These are phyloP conservation scores for Xylariaceae sp. DNA, from an alignment of 2,329 filamentous ascomycete genomes.

Conservation along the genomic window DNA sequence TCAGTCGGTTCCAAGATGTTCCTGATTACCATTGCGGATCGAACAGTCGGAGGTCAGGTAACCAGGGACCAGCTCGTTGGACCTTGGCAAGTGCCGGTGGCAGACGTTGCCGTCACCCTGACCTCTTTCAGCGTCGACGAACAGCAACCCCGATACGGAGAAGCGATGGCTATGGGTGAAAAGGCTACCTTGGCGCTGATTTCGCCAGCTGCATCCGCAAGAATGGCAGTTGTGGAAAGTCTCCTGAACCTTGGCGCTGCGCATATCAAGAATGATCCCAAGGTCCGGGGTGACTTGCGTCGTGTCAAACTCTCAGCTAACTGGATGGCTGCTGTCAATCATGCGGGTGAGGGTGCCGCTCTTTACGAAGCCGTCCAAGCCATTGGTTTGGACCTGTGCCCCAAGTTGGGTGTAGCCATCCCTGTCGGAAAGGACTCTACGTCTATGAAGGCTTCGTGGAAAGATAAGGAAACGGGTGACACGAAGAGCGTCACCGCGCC, in stretches of 20 bases:
- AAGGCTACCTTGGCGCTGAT: slow-evolving; percentile 68
- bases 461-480: slow-evolving; percentile 59
- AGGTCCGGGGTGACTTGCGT: slow-evolving; percentile 58
- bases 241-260: slow-evolving; percentile 84
- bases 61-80: slow-evolving; percentile 93
- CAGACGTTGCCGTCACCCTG: slow-evolving; percentile 88
- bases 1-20: slow-evolving; percentile 96
- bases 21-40: slow-evolving; percentile 92
- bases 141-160: slow-evolving; percentile 71
- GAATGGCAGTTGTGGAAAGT: slow-evolving; percentile 94
- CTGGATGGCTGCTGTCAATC: slow-evolving; percentile 97
- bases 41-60: slow-evolving; percentile 84
- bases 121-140: slow-evolving; percentile 65
- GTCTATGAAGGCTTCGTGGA: slow-evolving; percentile 98
- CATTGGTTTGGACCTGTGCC: slow-evolving; percentile 88
- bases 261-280: slow-evolving; percentile 40
- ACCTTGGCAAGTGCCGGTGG: slow-evolving; percentile 89
- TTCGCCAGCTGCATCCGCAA: slow-evolving; percentile 79
- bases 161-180: slow-evolving; percentile 75
- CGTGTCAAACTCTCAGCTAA: slow-evolving; percentile 89
- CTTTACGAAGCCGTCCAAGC: slow-evolving; percentile 92
- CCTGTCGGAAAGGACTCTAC: slow-evolving; percentile 98
- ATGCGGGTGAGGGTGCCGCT: slow-evolving; percentile 85
- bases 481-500: slow-evolving; percentile 86
- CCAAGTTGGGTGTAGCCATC: slow-evolving; percentile 83